These are phyloP conservation scores for Penicillium capsulatum DNA, from an alignment of 2,329 filamentous ascomycete genomes.

Conservation along the genomic window DNA sequence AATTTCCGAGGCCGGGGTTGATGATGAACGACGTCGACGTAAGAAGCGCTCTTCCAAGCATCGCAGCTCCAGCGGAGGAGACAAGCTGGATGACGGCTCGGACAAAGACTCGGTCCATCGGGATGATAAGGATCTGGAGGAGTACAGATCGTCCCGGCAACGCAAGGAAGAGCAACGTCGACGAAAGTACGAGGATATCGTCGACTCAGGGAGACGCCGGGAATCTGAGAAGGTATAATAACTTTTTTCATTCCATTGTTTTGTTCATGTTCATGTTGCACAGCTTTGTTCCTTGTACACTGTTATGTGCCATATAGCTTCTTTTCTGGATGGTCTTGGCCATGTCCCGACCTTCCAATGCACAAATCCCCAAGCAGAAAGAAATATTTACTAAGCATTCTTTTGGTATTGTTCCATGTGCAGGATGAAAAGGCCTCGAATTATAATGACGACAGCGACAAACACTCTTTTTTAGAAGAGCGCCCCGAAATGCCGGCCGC, in stretches of 20 bases:
- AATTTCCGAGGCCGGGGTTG: conserved; percentile 36
- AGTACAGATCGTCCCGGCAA: conserved; percentile 31
- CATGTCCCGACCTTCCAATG: conserved; percentile 13
- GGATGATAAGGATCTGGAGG: conserved; percentile 34
- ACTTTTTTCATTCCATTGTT: conserved; percentile 22
- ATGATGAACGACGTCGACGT: conserved; percentile 42
- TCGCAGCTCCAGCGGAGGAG: conserved; percentile 41
- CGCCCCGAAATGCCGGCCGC: conserved; percentile 56
- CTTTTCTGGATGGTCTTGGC: conserved; percentile 16
- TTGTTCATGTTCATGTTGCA: conserved; percentile 23
- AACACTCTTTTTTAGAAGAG: conserved; percentile 60
- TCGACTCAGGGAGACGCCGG: conserved; percentile 29
- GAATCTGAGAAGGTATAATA: conserved; percentile 41
- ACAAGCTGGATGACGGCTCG: conserved; percentile 40
- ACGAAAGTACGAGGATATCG: conserved; percentile 37
- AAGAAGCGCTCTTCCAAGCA: conserved; percentile 44
- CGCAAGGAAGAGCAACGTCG: conserved; percentile 36
- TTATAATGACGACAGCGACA: conserved; percentile 37
- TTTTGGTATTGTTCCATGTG: conserved; percentile 28
- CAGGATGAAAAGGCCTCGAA: conserved; percentile 32
- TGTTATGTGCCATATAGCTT: conserved; percentile 28
- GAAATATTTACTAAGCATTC: conserved; percentile 31
- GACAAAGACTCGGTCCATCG: conserved; percentile 45
- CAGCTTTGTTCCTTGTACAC: conserved; percentile 24
- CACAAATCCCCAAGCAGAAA: conserved; percentile 22